A percentile compares a stretch with the other conserved stretches of the same genome.
phyloP scores from a whole-genome alignment of 1,139 yeast species.

The Insectozyma bohioensis region DNA sequence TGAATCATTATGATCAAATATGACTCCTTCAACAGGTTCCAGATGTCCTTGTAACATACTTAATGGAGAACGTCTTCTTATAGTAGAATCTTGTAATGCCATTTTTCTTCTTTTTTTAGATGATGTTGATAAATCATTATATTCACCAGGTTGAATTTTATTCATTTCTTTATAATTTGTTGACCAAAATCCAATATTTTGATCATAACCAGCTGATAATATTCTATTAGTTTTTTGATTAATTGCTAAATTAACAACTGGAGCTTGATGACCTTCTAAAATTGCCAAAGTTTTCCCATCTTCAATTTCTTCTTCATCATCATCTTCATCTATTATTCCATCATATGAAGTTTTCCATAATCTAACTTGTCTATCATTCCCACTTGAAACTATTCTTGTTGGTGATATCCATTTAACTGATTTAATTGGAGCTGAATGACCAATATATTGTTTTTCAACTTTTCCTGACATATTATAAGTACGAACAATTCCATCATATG shows the following conservation, averaged over 20 bases:
- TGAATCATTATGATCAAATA: conserved; percentile 68
- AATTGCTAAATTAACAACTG: conserved; percentile 77
- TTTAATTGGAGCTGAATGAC: conserved; percentile 85
- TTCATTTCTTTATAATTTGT: conserved; percentile 82
- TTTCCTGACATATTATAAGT: conserved; percentile 85
- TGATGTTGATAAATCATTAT: conserved; percentile 63
- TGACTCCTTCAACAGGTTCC: conserved; percentile 83
- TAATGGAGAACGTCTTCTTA: conserved; percentile 80
- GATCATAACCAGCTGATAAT: conserved; percentile 83
- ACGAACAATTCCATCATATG: conserved; percentile 92
- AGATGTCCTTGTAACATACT: conserved; percentile 76
- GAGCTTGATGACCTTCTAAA: conserved; percentile 85
- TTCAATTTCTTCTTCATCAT: conserved; percentile 50
- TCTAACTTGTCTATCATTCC: conserved; percentile 86
- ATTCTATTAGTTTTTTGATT: conserved; percentile 53
- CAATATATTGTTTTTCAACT: conserved; percentile 77
- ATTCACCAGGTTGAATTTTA: conserved; percentile 60
- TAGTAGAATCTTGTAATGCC: conserved; percentile 73
- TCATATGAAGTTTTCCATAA: conserved; percentile 76
- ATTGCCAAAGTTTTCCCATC: conserved; percentile 79
- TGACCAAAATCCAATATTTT: conserved; percentile 85
- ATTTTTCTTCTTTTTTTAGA: conserved; percentile 86
- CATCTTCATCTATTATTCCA: conserved; percentile 28
- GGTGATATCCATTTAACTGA: conserved; percentile 77
- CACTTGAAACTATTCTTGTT: conserved; percentile 77